Evolutionary conservation across 2,329 filamentous ascomycete species (phyloP), one percentile per base, ranked within the genome.

Genomic region (Fusarium sp.): DNA sequence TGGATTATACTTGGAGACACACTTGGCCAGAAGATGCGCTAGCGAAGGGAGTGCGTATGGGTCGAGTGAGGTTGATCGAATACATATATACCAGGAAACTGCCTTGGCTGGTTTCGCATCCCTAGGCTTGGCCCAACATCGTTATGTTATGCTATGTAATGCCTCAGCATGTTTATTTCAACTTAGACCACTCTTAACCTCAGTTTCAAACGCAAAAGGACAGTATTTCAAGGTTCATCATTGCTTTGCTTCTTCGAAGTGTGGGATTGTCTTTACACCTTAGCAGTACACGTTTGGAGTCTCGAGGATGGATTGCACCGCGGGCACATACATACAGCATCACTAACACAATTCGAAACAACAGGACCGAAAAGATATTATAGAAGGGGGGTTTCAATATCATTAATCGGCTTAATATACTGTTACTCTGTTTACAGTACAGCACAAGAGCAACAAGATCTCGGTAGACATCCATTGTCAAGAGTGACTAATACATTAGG

Each of bases 1-100:
- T 76, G 73, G 69, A 39, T 38, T 51, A 39, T 44, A 42, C 61
- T 73, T 45, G 42, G 45, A 22, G 22, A 51, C 13, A 35, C 50
- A 15, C 38, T 73, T 8, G 70, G 60, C 12, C 26, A 66, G 53
- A 42, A 24, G 12, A 48, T 41, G 16, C 60, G 69, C 48, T 72
- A 57, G 24, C 33, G n/a, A 16, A 35, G n/a, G n/a, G 4, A 13
- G 6, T 4, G 15, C 7, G 15, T 14, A 16, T 45, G 18, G 24
- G 38, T 22, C 13, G 20, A n/a, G 10, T 38, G 51, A 53, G 30
- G 33, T 28, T 33, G 16, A 20, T 13, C 16, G 12, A 22, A 58
- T 33, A 39, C 26, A n/a, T 39, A 35, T 24, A 18, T 39, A 18
- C 33, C 24, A n/a, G 26, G 11, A 16, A 54, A n/a, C 8, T 39